These are phyloP conservation scores for Scutellaria galericulata DNA, from an alignment of 257 asterid species.

Conservation along the genomic window DNA sequence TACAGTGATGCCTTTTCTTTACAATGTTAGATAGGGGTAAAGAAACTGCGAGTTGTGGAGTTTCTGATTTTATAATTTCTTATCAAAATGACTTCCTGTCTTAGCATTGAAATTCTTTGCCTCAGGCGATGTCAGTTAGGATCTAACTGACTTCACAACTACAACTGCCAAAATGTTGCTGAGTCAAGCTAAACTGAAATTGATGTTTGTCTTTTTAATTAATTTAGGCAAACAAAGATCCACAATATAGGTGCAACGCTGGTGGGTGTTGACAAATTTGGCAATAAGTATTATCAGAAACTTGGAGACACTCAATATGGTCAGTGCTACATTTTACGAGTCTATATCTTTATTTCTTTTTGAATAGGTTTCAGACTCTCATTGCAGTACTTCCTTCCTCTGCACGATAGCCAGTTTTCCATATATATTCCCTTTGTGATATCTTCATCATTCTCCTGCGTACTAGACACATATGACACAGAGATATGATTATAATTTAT, in stretches of 20 bases:
- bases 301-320: constrained; percentile 89
- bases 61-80: constrained; percentile 14
- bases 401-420: constrained; percentile 15
- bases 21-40: not conserved
- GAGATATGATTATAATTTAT: not conserved
- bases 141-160: constrained; percentile 8
- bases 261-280: constrained; percentile 90
- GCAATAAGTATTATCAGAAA: constrained; percentile 91
- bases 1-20: not conserved
- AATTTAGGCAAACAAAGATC: constrained; percentile 84
- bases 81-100: constrained; percentile 16
- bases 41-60: constrained; percentile 14
- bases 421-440: not conserved
- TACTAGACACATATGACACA: not conserved
- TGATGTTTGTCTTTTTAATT: constrained; percentile 17
- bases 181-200: not conserved
- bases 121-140: constrained; percentile 18
- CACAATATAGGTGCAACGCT: constrained; percentile 93
- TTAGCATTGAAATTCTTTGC: constrained; percentile 14
- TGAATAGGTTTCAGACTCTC: constrained; percentile 8
- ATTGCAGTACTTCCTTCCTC: not conserved
- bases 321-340: constrained; percentile 43
- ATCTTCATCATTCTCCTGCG: not conserved
- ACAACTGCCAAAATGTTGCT: not conserved
- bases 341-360: constrained; percentile 6